Percentiles rank a stretch among this genome's conserved stretches.
phyloP scores from a whole-genome alignment of 345 rosid species.

The Lepidium didymum region DNA sequence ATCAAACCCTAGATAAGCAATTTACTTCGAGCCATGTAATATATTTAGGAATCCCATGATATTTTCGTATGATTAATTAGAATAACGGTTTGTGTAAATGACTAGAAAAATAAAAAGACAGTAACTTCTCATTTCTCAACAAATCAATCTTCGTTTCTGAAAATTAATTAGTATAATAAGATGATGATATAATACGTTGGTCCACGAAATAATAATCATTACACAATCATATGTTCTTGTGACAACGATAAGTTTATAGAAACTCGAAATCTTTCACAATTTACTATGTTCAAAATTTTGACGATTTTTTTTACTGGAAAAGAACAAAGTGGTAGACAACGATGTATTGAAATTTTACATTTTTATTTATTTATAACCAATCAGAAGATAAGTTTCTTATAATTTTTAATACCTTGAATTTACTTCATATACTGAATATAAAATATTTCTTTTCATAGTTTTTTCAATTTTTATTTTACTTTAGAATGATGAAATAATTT shows the following conservation, averaged over 20 bases:
- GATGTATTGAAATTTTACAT: background rate
- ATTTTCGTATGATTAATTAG: background rate
- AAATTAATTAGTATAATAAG: background rate
- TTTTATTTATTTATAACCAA: background rate
- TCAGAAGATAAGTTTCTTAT: too few species aligned
- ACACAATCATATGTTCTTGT: slow-evolving; percentile 21
- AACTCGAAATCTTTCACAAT: slow-evolving; percentile 2
- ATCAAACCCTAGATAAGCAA: background rate
- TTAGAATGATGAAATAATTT: too few species aligned
- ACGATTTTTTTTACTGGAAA: background rate
- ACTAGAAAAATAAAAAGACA: background rate
- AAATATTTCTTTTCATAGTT: too few species aligned
- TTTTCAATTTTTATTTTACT: too few species aligned
- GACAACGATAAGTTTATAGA: slow-evolving; percentile 10
- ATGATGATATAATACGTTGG: background rate
- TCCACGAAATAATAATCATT: slow-evolving; percentile 21
- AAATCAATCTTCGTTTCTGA: slow-evolving; percentile 1
- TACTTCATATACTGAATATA: too few species aligned
- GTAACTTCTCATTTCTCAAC: slow-evolving; percentile 1
- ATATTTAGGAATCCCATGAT: background rate
- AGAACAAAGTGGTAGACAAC: background rate
- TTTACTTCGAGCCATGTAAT: slow-evolving; percentile 16
- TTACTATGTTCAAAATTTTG: background rate
- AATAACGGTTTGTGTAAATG: background rate
- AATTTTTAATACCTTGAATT: too few species aligned